Base-by-base conservation (phyloP, 2,329 filamentous ascomycete genomes). In the Escovopsis sp. region DNA sequence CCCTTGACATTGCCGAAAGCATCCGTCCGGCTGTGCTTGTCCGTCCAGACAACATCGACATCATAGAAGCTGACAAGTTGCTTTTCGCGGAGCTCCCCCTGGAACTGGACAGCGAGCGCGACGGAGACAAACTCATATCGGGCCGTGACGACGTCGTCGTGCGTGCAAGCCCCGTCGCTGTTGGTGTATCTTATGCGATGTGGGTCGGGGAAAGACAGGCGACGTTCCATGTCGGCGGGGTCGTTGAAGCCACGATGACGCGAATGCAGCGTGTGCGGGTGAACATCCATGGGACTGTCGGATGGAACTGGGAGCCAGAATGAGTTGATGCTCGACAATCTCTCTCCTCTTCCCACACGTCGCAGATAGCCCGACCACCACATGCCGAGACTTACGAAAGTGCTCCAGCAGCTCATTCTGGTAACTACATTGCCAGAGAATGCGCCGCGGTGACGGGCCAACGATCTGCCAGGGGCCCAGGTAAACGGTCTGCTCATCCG, bases 351-450 rank as follows among this genome's bases (percentile, higher is more conserved):
- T 25, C 21, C 3, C 21, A 8, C 4, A 11, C 21, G 21, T 25
- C 21, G 4, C 21, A 11, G 8, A 25, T 25, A 9, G 4, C 9
- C 11, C 32, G 11, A 35, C 18, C 5, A 18, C 18, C 5, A 14
- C 10, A 16, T 19, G 19, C 17, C 32, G 18, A 27, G 34, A 53
- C 60, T 41, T 55, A 68, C 65, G 51, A 41, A 60, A 68, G 43
- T 70, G 66, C 44, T 69, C 66, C 23, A 70, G 55, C 18, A 62
- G 52, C 50, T 69, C 66, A 47, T 62, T 60, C 44, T 63, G 58
- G 44, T 69, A 69, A 43, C 63, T 67, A 41, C 66, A 65, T 43
- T 65, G 64, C 66, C 66, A 70, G 27, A 65, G 48, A n/a, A 69
- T 54, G 28, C 64, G 62, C 34, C 64, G 63, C 23, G 61, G 58